A percentile compares a stretch with the other conserved stretches of the same genome.
Conservation (phyloP, 495 filamentous ascomycete species). For the Penicillium paxilli region DNA sequence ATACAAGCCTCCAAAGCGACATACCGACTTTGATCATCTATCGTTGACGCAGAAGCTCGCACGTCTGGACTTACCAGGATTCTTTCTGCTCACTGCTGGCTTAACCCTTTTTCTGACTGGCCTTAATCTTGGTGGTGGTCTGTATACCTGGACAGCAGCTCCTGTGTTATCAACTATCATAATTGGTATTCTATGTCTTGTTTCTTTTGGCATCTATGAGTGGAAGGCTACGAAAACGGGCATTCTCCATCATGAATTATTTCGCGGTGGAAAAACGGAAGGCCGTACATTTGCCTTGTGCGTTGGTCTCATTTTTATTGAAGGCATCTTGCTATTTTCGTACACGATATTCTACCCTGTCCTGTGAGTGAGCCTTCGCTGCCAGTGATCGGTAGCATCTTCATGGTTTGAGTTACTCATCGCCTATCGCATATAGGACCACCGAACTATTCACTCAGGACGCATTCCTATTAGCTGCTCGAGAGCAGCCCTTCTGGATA, state of each 20-base stretch:
- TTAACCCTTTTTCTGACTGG: constrained; percentile 8
- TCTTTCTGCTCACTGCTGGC: constrained; percentile 8
- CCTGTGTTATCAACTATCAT: constrained; percentile 6
- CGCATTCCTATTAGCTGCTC: constrained; percentile 1
- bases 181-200: constrained; percentile 1
- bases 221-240: constrained; percentile 12
- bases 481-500: constrained; percentile 8
- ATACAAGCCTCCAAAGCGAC: constrained; percentile 11
- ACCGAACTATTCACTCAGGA: constrained; percentile 3
- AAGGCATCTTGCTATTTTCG: constrained; percentile 10
- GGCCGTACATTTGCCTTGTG: constrained; percentile 8
- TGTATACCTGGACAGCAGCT: constrained; percentile 4
- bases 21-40: constrained; percentile 9
- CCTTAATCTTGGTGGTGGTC: constrained; percentile 7
- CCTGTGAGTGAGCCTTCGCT: not conserved
- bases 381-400: too few species aligned
- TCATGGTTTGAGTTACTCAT: not conserved
- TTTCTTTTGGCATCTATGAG: constrained; percentile 10
- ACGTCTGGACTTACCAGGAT: constrained; percentile 4
- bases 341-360: constrained; percentile 10
- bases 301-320: constrained; percentile 13
- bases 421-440: not conserved
- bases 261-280: constrained; percentile 3
- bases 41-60: constrained; percentile 11
- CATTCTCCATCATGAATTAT: constrained; percentile 13